Conservation (phyloP, 2,329 filamentous ascomycete genomes). For the Ascomycota sp. region DNA sequence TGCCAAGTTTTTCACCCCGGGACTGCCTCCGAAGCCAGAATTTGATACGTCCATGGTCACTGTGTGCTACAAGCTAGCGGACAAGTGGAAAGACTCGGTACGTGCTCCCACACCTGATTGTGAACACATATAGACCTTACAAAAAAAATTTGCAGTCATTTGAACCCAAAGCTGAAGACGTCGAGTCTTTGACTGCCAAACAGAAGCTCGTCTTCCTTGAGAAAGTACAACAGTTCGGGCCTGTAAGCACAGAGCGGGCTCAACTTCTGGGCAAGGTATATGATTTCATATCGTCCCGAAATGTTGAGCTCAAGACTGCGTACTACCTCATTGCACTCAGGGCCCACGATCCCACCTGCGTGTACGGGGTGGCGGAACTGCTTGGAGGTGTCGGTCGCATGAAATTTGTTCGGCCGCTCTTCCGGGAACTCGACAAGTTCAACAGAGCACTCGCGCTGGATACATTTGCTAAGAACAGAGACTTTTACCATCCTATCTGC, state of each 20-base stretch:
- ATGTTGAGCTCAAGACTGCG: conserved; percentile 64
- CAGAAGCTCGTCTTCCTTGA: conserved; percentile 86
- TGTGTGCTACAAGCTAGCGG: conserved; percentile 58
- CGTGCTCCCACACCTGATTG: conserved; percentile 10
- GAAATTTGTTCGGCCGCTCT: conserved; percentile 89
- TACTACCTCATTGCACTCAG: conserved; percentile 63
- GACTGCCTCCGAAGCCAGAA: conserved; percentile 69
- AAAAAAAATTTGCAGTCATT: conserved; percentile 24
- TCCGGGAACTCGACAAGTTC: conserved; percentile 49
- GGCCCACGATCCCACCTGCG: conserved; percentile 45
- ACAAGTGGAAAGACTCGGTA: conserved; percentile 51
- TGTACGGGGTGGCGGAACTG: conserved; percentile 48
- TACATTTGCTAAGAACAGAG: conserved; percentile 69
- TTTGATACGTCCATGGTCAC: conserved; percentile 81
- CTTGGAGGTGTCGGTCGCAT: conserved; percentile 71
- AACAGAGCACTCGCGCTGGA: conserved; percentile 52
- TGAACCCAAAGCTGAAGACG: conserved; percentile 43
- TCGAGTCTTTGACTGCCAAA: conserved; percentile 56
- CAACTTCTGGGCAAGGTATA: conserved; percentile 56
- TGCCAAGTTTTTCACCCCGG: conserved; percentile 66
- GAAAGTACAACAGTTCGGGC: conserved; percentile 39
- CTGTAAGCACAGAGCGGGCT: conserved; percentile 42
- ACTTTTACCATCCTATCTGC: conserved; percentile 94
- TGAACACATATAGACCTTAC: conserved; percentile 1
- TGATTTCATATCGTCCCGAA: conserved; percentile 48